phyloP scores from a whole-genome alignment of 805 yeast species.

The Ogataea pilisensis region DNA sequence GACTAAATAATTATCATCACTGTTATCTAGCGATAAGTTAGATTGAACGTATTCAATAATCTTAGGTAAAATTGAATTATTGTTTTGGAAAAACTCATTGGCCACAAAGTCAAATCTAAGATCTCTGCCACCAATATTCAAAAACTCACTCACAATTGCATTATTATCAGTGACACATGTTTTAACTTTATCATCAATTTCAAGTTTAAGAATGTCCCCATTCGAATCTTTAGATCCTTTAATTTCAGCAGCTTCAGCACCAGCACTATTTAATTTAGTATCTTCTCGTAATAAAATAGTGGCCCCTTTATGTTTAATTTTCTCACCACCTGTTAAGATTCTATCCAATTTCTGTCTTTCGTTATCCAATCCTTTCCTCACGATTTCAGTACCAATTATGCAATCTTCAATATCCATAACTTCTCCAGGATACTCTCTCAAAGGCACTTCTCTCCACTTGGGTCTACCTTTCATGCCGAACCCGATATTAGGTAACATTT shows the following conservation, averaged over 20 bases:
- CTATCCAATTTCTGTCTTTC: slow-evolving; percentile 58
- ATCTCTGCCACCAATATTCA: slow-evolving; percentile 42
- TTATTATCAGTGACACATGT: slow-evolving; percentile 78
- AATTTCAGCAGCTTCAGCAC: slow-evolving; percentile 30
- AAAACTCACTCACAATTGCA: slow-evolving; percentile 73
- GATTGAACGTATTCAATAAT: slow-evolving; percentile 79
- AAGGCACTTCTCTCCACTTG: slow-evolving; percentile 47
- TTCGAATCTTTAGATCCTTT: slow-evolving; percentile 44
- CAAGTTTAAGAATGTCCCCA: slow-evolving; percentile 36
- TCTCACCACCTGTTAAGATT: slow-evolving; percentile 32
- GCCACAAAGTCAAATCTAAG: slow-evolving; percentile 84
- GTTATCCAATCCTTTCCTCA: slow-evolving; percentile 67
- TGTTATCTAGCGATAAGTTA: slow-evolving; percentile 48
- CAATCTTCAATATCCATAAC: slow-evolving; percentile 94
- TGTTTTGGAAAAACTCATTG: slow-evolving; percentile 95
- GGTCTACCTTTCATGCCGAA: slow-evolving; percentile 86
- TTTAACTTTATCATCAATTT: slow-evolving; percentile 38
- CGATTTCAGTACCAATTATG: slow-evolving; percentile 75
- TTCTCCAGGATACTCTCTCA: slow-evolving; percentile 46
- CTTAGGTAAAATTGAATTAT: slow-evolving; percentile 81
- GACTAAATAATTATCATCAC: slow-evolving; percentile 33
- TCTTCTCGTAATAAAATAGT: slow-evolving; percentile 83
- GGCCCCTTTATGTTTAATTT: slow-evolving; percentile 56
- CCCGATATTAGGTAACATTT: slow-evolving; percentile 65
- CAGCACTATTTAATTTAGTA: slow-evolving; percentile 38